Evolutionary conservation across 1,139 yeast genomes (phyloP).

Genomic region (Cylindricascospora bacillispora): DNA sequence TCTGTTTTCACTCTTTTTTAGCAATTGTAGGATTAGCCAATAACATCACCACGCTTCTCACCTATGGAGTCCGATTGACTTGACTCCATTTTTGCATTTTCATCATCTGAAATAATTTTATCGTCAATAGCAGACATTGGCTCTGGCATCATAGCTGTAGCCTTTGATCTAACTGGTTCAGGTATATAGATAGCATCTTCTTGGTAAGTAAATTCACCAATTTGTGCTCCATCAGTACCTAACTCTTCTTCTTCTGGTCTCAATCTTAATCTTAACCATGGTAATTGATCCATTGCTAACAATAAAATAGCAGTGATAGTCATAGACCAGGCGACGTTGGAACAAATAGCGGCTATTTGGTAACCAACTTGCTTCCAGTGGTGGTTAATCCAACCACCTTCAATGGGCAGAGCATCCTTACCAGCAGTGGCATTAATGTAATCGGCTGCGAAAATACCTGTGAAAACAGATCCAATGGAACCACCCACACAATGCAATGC

Average conservation of each 20-base stretch:
- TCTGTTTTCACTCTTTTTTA: no score
- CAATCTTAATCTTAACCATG: conserved; percentile 72
- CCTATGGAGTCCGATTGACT: no score
- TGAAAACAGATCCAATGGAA: conserved; percentile 64
- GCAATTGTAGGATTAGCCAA: no score
- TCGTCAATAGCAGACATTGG: conserved; percentile 24
- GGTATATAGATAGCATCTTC: conserved; percentile 56
- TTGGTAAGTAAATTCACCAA: conserved; percentile 72
- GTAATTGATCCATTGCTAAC: conserved; percentile 63
- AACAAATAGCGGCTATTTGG: conserved; percentile 75
- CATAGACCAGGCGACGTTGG: conserved; percentile 74
- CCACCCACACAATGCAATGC: conserved; percentile 95
- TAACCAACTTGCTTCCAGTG: conserved; percentile 83
- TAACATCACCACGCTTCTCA: no score
- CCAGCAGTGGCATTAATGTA: conserved; percentile 73
- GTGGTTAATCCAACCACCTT: conserved; percentile 92
- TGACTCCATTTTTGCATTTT: no score
- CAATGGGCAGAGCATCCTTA: conserved; percentile 44
- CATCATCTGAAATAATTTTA: no score
- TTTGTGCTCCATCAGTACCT: conserved; percentile 83
- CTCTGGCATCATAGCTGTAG: conserved; percentile 23
- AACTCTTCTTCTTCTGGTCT: conserved; percentile 79
- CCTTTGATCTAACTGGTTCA: conserved; percentile 55
- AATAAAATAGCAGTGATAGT: conserved; percentile 61
- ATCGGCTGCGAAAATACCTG: conserved; percentile 91